Evolutionary conservation across 2,329 filamentous ascomycete genomes (phyloP).

Genomic region (Claviceps pusilla): DNA sequence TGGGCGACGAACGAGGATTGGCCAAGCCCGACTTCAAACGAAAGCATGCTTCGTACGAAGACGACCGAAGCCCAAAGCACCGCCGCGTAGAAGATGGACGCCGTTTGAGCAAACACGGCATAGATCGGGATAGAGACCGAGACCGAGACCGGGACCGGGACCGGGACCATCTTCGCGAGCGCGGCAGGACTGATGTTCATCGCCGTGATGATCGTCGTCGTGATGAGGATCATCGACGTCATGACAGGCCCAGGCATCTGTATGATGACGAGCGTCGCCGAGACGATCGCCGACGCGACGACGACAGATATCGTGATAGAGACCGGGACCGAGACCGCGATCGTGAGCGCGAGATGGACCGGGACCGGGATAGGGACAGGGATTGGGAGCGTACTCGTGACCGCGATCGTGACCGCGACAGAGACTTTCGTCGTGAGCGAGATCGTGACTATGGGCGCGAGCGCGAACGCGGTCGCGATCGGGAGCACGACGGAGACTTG

Average conservation of each 20-base stretch:
- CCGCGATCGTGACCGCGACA: conserved; percentile 11
- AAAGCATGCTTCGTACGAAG: conserved; percentile 40
- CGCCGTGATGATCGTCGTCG: conserved; percentile 8
- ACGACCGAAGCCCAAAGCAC: conserved; percentile 27
- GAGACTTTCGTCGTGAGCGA: conserved; percentile 10
- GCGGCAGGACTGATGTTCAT: conserved; percentile 6
- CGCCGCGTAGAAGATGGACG: conserved; percentile 26
- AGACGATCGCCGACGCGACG: conserved; percentile 11
- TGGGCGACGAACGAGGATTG: conserved; percentile 35
- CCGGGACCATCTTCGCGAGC: background rate
- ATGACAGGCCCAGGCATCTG: conserved; percentile 21
- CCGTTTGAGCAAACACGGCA: conserved; percentile 21
- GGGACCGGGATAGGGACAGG: background rate
- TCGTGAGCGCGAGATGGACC: conserved; percentile 3
- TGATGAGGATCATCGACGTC: conserved; percentile 13
- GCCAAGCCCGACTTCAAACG: conserved; percentile 43
- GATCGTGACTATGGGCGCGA: conserved; percentile 13
- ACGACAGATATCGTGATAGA: conserved; percentile 11
- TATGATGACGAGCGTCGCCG: conserved; percentile 19
- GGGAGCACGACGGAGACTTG: conserved; percentile 13
- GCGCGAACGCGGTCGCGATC: conserved; percentile 10
- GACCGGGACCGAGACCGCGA: conserved; percentile 8
- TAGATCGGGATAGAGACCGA: conserved; percentile 15
- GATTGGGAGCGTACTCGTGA: conserved; percentile 5
- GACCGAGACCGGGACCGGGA: background rate